Evolutionary conservation across 495 filamentous ascomycete genomes (phyloP).

Genomic region (Cetradonia linearis): DNA sequence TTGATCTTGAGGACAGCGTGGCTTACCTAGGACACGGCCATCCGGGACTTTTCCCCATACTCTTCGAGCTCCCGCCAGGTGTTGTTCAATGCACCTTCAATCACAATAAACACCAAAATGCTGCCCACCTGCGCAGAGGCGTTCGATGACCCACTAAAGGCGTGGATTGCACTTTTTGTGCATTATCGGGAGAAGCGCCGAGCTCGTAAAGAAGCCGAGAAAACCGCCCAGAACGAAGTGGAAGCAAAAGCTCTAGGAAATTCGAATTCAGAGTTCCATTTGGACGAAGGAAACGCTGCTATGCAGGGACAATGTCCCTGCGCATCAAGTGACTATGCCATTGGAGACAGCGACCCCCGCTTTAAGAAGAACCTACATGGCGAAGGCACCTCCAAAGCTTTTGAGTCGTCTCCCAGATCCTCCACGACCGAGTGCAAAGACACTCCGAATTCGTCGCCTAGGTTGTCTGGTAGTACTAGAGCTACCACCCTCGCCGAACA

Average conservation of each 20-base stretch:
- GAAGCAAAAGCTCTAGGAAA: not conserved
- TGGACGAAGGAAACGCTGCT: not conserved
- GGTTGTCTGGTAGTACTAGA: not conserved
- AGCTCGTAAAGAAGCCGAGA: not conserved
- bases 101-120: not conserved
- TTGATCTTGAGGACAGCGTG: too few relatives aligned
- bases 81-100: not conserved
- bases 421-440: not conserved
- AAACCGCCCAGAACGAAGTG: not conserved
- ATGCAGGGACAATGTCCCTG: not conserved
- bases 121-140: not conserved
- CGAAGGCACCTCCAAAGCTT: conserved; percentile 10
- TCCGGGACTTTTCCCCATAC: not conserved
- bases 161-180: not conserved
- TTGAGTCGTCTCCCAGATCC: not conserved
- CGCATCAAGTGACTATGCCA: not conserved
- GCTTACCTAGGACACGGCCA: too few relatives aligned
- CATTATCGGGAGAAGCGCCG: not conserved
- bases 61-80: not conserved
- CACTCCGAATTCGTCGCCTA: not conserved
- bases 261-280: not conserved
- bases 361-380: conserved; percentile 9
- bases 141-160: not conserved
- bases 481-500: not conserved
- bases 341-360: not conserved